Base-by-base conservation (phyloP, 1,139 yeast genomes). In the Pichia sp. region DNA sequence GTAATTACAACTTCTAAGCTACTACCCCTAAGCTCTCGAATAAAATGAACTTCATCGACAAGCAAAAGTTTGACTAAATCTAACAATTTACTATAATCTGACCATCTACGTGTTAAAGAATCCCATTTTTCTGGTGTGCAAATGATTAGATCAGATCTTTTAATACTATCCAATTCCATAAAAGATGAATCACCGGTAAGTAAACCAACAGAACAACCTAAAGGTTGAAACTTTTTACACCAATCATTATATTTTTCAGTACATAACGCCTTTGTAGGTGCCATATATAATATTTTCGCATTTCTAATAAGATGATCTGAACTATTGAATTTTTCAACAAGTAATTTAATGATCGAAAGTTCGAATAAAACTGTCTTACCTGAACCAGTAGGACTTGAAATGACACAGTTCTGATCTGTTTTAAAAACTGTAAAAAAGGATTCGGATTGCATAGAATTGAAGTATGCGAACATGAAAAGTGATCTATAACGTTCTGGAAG, bases 101-200 rank as follows among this genome's bases (percentile, higher is more conserved):
- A 52, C 78, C 79, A 72, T 50, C 67, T 66, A 49, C 80, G 63
- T 0, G 80, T 73, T 43, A 75, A 58, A 39, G 69, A 58, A 51
- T 76, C 82, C 79, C 80, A 75, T 58, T 76, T 76, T 56, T 77
- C 82, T 2, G 82, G 80, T 0, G 81, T 77, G 1, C 79, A 69
- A 9, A 77, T 67, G 9, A 77, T 70, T 4, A 77, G 64, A 40
- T 71, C 70, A 4, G 75, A 66, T 27, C 58, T 65, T 49, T 66
- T 67, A 0, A 72, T 72, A 24, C 59, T 63, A 6, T 69, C 73
- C 3, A 70, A 56, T 43, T 74, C 78, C 10, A 58, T 45, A 10
- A 58, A 58, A 3, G 68, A 55, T 0, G 78, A 71, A 51, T 75
- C 81, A 42, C 79, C 68, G 0, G 81, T 76, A 35, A 77, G 56